These are phyloP conservation scores for Adansonia gregorii DNA, from an alignment of 441 rosid species.

Conservation along the genomic window DNA sequence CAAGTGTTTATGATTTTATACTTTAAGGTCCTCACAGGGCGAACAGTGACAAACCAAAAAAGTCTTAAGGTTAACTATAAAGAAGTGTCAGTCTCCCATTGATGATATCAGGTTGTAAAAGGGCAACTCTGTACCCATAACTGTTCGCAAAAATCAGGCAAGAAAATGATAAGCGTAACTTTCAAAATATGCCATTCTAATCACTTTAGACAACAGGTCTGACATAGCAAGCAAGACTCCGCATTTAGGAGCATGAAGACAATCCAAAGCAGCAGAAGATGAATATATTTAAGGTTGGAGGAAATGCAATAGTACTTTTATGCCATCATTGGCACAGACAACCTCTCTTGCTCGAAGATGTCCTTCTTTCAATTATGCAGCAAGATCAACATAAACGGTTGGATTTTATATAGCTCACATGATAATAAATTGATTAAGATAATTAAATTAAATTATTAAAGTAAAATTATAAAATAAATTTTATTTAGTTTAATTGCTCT, in stretches of 20 bases:
- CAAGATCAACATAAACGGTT: conserved; percentile 94
- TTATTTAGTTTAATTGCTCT: too few species aligned
- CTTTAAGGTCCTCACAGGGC: not conserved
- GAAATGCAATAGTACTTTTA: conserved; percentile 93
- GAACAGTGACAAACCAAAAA: not conserved
- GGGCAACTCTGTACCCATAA: not conserved
- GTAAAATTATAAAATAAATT: too few species aligned
- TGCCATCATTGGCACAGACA: conserved; percentile 95
- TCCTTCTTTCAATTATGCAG: conserved; percentile 96
- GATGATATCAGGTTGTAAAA: not conserved
- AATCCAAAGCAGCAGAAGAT: conserved; percentile 90
- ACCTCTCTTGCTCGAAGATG: conserved; percentile 96
- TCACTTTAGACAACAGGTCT: not conserved
- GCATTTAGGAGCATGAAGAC: conserved; percentile 93
- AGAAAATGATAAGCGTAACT: conserved; percentile 14
- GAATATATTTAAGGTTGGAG: conserved; percentile 89
- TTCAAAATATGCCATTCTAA: not conserved
- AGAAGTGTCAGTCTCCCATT: not conserved
- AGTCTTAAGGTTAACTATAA: not conserved
- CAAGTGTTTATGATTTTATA: not conserved
- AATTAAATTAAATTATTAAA: too few species aligned
- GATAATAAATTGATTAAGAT: too few species aligned
- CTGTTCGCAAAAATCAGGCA: not conserved
- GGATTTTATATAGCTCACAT: too few species aligned
- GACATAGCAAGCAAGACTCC: conserved; percentile 71